Conservation (phyloP, 2,329 filamentous ascomycete species). For the Hysterium pulicare region DNA sequence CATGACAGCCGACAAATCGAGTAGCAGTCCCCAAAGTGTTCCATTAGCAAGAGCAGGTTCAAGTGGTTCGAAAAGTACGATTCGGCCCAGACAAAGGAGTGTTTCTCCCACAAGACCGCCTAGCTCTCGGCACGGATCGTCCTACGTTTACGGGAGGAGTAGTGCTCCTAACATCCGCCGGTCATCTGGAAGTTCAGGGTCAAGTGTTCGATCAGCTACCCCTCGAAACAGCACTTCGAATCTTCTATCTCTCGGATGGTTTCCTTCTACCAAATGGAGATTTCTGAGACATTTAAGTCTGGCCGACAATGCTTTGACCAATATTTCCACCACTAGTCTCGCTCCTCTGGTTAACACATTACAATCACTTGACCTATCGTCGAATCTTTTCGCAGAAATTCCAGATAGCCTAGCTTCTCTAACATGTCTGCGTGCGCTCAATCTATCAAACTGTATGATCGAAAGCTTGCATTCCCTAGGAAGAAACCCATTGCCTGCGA, state of each 20-base stretch:
- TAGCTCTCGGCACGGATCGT: conserved; percentile 69
- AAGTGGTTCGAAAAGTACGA: conserved; percentile 37
- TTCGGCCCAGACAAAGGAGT: conserved; percentile 59
- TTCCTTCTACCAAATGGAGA: conserved; percentile 88
- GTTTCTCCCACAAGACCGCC: conserved; percentile 75
- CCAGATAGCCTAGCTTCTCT: conserved; percentile 85
- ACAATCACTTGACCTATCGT: conserved; percentile 87
- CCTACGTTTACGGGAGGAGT: conserved; percentile 61
- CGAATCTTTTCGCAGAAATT: conserved; percentile 90
- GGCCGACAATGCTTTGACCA: conserved; percentile 85
- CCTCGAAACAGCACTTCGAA: conserved; percentile 71
- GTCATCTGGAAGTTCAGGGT: conserved; percentile 92
- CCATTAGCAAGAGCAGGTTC: conserved; percentile 59
- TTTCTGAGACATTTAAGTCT: conserved; percentile 90
- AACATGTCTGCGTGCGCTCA: conserved; percentile 84
- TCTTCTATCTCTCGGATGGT: conserved; percentile 64
- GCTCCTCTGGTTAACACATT: conserved; percentile 81
- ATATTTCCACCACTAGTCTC: conserved; percentile 71
- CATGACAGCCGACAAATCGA: conserved; percentile 39
- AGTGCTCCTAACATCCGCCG: conserved; percentile 72
- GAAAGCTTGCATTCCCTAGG: conserved; percentile 85
- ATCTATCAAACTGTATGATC: conserved; percentile 97
- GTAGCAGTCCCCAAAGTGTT: conserved; percentile 47
- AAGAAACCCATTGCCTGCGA: conserved; percentile 83
- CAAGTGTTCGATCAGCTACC: conserved; percentile 58